These are phyloP conservation scores for Anisodus acutangulus DNA, from an alignment of 257 asterid species.

Conservation along the genomic window DNA sequence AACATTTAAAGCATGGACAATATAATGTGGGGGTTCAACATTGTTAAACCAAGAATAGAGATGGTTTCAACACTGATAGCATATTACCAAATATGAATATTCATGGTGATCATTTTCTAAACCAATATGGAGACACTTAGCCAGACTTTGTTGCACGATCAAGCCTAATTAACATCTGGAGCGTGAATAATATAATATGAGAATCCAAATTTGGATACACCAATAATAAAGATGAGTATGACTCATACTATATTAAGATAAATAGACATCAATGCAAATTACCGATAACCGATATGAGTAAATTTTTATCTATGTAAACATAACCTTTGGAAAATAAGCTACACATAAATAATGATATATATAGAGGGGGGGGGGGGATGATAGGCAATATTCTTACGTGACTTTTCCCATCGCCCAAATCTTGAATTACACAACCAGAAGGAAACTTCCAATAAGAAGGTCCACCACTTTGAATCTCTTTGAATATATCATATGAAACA, in stretches of 20 bases:
- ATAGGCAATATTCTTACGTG: conserved; percentile 40
- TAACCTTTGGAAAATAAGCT: background rate
- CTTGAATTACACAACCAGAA: conserved; percentile 75
- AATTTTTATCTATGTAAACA: background rate
- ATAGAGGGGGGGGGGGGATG: background rate
- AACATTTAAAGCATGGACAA: background rate
- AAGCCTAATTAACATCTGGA: background rate
- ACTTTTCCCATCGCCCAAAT: conserved; percentile 60
- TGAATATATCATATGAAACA: conserved; percentile 56
- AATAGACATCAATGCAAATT: background rate
- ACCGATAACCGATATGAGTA: background rate
- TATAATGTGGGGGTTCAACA: background rate
- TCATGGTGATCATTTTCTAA: background rate
- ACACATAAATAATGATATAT: background rate
- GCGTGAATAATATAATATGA: background rate
- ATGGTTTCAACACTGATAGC: background rate
- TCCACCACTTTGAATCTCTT: conserved; percentile 44
- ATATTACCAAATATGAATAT: background rate
- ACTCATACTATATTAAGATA: background rate
- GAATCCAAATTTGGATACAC: background rate
- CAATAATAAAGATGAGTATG: background rate
- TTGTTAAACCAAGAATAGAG: background rate
- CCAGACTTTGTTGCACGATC: background rate
- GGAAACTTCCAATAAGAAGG: conserved; percentile 70
- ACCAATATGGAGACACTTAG: background rate